These are phyloP conservation scores for Vitis hybrid DNA, from an alignment of 177 flowering plant genomes.

Conservation along the genomic window DNA sequence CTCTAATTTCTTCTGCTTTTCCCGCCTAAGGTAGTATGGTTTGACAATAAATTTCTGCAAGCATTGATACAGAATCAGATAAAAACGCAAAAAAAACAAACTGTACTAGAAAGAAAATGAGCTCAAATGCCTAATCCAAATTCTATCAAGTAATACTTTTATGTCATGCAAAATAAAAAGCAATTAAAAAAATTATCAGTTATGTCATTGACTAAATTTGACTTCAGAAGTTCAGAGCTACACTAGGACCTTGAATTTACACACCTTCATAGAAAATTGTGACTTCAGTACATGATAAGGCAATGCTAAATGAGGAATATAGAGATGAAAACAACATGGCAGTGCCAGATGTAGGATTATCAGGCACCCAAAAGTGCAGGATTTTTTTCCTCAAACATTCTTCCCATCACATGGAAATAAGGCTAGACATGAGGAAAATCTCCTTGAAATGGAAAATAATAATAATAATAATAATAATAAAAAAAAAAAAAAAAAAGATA, in stretches of 20 bases:
- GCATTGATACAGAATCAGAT: not conserved
- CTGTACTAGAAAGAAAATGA: not conserved
- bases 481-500: no score
- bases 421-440: no score
- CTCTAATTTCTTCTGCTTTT: slow-evolving; percentile 65
- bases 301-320: not conserved
- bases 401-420: no score
- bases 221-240: not conserved
- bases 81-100: not conserved
- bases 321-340: not conserved
- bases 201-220: not conserved
- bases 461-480: no score
- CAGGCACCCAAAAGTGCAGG: no score
- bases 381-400: no score
- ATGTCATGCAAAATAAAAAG: no score
- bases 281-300: not conserved
- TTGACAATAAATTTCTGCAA: slow-evolving; percentile 72
- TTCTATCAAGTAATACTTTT: no score
- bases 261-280: not conserved
- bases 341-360: no score
- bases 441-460: no score
- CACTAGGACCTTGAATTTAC: not conserved
- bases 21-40: slow-evolving; percentile 72
- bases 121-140: not conserved
- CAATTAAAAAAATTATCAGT: no score